Evolutionary conservation across 768 basidiomycete genomes (phyloP).

Genomic region (Xerocomus spinulosus): DNA sequence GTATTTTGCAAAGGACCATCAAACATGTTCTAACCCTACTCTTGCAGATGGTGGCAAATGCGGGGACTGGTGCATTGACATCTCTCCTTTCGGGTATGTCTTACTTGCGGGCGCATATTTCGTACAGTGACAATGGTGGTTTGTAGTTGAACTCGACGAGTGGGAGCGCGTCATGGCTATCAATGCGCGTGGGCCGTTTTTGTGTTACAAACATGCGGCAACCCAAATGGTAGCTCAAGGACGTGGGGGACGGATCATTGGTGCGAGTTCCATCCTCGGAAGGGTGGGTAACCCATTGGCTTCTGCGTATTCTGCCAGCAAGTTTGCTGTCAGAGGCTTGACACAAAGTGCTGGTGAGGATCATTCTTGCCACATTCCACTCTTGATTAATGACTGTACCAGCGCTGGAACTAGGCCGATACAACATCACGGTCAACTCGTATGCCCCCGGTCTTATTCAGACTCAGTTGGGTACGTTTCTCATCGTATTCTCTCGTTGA

Average conservation of each 20-base stretch:
- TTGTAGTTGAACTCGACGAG: constrained; percentile 31
- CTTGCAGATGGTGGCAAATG: constrained; percentile 27
- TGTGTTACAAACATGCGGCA: constrained; percentile 63
- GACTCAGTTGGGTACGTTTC: constrained; percentile 30
- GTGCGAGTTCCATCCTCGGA: constrained; percentile 26
- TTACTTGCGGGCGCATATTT: not conserved
- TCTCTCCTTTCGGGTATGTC: constrained; percentile 5
- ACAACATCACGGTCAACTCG: constrained; percentile 38
- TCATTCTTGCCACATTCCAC: not conserved
- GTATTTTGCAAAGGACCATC: constrained; percentile 6
- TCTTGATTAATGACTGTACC: not conserved
- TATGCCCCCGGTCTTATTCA: constrained; percentile 36
- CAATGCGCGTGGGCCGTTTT: constrained; percentile 55
- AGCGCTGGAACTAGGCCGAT: constrained; percentile 29
- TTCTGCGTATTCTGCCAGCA: constrained; percentile 33
- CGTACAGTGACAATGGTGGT: not conserved
- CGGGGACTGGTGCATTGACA: constrained; percentile 4
- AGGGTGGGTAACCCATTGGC: constrained; percentile 4
- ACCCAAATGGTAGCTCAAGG: constrained; percentile 55
- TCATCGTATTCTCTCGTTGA: not conserved
- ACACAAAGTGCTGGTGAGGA: constrained; percentile 37
- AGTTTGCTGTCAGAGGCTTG: constrained; percentile 39
- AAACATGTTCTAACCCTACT: not conserved
- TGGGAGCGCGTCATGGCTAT: constrained; percentile 43
- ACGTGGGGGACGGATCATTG: constrained; percentile 51